Conservation (phyloP, 805 yeast genomes). For the Myxozyma vanderwaltii region DNA sequence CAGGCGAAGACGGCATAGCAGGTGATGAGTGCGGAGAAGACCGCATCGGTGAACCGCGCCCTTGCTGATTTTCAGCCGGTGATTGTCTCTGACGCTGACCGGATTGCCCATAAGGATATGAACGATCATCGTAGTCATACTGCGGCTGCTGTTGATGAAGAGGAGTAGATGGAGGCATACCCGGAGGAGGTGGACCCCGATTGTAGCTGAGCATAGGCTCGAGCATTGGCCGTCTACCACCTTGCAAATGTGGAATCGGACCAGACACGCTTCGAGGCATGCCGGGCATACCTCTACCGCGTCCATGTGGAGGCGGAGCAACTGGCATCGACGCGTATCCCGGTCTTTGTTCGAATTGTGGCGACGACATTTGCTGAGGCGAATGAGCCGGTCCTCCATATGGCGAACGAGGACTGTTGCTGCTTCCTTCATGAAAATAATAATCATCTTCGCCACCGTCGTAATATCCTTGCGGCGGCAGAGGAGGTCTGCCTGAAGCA, state of each 20-base stretch:
- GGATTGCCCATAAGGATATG: background rate
- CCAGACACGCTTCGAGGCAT: conserved; percentile 11
- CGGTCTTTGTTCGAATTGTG: conserved; percentile 2
- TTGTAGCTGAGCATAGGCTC: background rate
- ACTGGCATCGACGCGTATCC: conserved; percentile 9
- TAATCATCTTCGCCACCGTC: conserved; percentile 17
- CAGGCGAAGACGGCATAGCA: background rate
- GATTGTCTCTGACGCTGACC: no score
- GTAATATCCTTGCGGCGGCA: background rate
- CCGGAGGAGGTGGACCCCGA: background rate
- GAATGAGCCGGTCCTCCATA: background rate
- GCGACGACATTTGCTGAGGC: conserved; percentile 6
- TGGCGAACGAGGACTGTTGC: no score
- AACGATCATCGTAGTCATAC: background rate
- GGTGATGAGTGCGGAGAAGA: background rate
- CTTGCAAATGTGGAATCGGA: conserved; percentile 1
- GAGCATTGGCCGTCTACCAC: background rate
- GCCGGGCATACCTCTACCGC: conserved; percentile 8
- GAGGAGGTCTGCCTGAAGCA: background rate
- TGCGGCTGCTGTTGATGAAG: conserved; percentile 1
- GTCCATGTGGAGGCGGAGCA: conserved; percentile 13
- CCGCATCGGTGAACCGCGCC: no score
- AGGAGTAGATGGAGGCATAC: background rate
- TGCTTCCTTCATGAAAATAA: conserved; percentile 2
- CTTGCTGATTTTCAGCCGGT: no score